Conservation (phyloP, 768 basidiomycete species). For the Lentinus tigrinus region DNA sequence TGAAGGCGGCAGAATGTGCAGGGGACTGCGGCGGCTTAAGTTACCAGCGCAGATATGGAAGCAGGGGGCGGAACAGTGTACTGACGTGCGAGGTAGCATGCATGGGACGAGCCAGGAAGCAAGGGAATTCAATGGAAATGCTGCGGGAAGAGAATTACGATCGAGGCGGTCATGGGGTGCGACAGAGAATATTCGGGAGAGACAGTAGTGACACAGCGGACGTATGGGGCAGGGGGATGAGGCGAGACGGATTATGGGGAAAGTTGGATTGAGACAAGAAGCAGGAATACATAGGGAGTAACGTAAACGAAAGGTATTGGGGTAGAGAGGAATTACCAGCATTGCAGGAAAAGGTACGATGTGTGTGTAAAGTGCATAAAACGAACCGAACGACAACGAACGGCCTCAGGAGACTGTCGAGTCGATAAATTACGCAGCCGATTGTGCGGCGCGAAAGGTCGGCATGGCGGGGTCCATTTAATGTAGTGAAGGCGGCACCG, state of each 20-base stretch:
- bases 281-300: background rate
- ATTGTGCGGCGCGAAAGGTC: background rate
- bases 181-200: background rate
- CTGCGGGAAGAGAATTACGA: conserved; percentile 11
- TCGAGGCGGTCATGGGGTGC: conserved; percentile 13
- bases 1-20: background rate
- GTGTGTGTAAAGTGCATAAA: background rate
- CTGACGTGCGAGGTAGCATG: background rate
- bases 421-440: conserved; percentile 18
- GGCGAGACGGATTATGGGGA: background rate
- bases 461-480: too few relatives aligned
- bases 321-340: background rate
- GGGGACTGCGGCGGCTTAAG: background rate
- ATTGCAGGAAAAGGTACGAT: background rate
- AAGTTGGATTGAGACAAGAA: background rate
- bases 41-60: background rate
- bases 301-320: conserved; percentile 1
- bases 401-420: conserved; percentile 7
- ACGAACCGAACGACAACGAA: conserved; percentile 13
- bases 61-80: background rate
- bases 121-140: background rate
- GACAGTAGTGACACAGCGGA: conserved; percentile 11
- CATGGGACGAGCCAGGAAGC: conserved; percentile 1
- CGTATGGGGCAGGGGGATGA: conserved; percentile 12
- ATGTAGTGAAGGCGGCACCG: conserved; percentile 2